Evolutionary conservation across 768 basidiomycete genomes (phyloP), one percentile per base, ranked within the genome.

Genomic region (Termitomyces sp.): DNA sequence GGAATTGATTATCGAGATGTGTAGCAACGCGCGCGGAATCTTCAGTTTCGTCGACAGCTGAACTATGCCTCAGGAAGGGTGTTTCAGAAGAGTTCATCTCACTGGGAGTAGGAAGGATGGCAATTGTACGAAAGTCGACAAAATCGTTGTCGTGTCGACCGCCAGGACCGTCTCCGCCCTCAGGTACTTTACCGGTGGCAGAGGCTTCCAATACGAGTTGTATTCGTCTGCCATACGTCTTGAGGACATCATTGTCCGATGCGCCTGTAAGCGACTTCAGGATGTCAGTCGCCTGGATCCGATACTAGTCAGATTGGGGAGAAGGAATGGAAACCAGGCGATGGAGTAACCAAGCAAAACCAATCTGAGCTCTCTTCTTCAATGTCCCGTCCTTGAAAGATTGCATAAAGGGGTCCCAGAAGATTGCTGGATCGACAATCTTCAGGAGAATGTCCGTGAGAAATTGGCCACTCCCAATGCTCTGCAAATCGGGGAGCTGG

Each of bases 11-110:
- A 41, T 62, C 61, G 26, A 62, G 35, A 28, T 62, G 57, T 10
- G 57, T 54, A 12, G 57, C 47, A n/a, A 58, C 44, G 16, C 57
- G 49, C 79, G n/a, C 30, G 13, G 53, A 43, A 3, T 54, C 30
- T 6, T 28, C 40, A 12, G 41, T 30, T 5, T 41, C 53, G 3
- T 41, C 52, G 9, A 54, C 23, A 13, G 28, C 20, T 18, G 10
- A 28, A 32, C 40, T 14, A n/a, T 12, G 53, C 13, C 53, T 54
- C 12, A 32, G 41, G 53, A 54, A 54, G 13, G 40, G 40, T 4
- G 28, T 3, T 54, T 28, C 40, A 26, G 28, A 13, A 5, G 53
- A 54, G n/a, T n/a, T 54, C 3, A 54, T 41, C 30, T 54, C 53
- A 18, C 40, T 40, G 4, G 52, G 9, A 6, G 52, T 54, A 13